Evolutionary conservation across 129 eudicot genomes (phyloP).

Genomic region (Tagetes erecta): DNA sequence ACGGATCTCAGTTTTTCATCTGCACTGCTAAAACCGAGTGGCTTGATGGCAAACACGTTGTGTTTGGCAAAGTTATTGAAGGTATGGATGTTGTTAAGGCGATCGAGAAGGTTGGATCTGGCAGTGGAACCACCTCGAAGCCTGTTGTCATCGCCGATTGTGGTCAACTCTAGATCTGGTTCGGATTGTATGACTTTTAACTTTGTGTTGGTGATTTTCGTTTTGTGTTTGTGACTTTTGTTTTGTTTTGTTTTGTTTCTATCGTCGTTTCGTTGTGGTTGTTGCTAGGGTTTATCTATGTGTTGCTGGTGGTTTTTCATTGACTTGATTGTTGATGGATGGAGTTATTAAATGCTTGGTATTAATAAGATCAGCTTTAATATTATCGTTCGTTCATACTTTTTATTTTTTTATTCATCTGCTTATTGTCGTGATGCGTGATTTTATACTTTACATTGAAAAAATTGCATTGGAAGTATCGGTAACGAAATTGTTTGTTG

Average conservation of each 20-base stretch:
- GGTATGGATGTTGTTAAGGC: conserved; percentile 61
- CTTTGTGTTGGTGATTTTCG: background rate
- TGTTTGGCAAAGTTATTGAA: conserved; percentile 58
- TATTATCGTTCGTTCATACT: background rate
- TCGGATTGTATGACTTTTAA: background rate
- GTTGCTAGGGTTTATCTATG: conserved; percentile 7
- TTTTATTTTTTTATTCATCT: too few relatives aligned
- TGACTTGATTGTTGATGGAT: conserved; percentile 18
- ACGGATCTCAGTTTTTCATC: conserved; percentile 71
- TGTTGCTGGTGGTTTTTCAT: conserved; percentile 11
- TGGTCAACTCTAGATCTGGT: conserved; percentile 49
- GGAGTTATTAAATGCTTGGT: conserved; percentile 12
- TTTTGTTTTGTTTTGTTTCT: background rate
- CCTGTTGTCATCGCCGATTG: conserved; percentile 53
- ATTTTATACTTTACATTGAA: too few relatives aligned
- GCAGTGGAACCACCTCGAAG: conserved; percentile 43
- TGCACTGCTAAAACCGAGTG: conserved; percentile 68
- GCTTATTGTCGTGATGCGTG: background rate
- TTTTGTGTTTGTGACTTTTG: conserved; percentile 10
- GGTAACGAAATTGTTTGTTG: too few relatives aligned
- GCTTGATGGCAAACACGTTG: conserved; percentile 74
- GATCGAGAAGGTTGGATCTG: conserved; percentile 64
- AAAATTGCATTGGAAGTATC: too few relatives aligned
- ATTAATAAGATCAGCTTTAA: conserved; percentile 22
- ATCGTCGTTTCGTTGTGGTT: background rate